Conservation (phyloP, 441 rosid species). For the Bruguiera hainesii region DNA sequence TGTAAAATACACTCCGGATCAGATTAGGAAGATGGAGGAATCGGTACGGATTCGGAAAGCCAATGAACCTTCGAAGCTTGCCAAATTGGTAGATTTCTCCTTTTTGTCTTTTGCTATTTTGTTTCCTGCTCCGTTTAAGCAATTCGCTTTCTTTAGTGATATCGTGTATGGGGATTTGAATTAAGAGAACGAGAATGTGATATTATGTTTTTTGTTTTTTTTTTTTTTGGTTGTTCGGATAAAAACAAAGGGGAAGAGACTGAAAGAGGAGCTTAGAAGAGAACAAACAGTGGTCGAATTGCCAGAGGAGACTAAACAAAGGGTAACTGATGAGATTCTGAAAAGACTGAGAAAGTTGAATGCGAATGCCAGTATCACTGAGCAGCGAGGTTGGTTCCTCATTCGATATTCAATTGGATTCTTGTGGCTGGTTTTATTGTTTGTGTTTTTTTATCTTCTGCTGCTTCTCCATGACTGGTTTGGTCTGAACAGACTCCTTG, state of each 20-base stretch:
- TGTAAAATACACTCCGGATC: conserved; percentile 69
- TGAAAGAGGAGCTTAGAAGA: conserved; percentile 42
- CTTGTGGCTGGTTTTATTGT: too few relatives aligned
- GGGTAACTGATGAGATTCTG: conserved; percentile 67
- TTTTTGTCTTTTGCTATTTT: not conserved
- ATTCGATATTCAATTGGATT: not conserved
- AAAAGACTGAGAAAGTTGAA: conserved; percentile 49
- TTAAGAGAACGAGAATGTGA: not conserved
- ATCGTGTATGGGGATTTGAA: not conserved
- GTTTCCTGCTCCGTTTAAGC: conserved; percentile 16
- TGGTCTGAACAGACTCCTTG: too few relatives aligned
- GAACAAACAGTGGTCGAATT: conserved; percentile 42
- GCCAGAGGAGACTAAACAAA: conserved; percentile 49
- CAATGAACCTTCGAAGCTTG: conserved; percentile 54
- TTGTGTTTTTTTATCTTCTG: too few relatives aligned
- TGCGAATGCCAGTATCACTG: conserved; percentile 38
- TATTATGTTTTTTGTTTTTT: too few relatives aligned
- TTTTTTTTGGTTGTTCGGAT: not conserved
- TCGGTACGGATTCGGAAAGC: conserved; percentile 78
- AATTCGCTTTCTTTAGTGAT: not conserved
- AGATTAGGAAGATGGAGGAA: conserved; percentile 89
- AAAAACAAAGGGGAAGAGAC: conserved; percentile 51
- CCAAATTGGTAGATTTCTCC: conserved; percentile 47
- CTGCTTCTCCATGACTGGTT: too few relatives aligned
- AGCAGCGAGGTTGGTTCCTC: conserved; percentile 56